phyloP scores from a whole-genome alignment of 768 basidiomycete species.

The Podaxis rugospora region DNA sequence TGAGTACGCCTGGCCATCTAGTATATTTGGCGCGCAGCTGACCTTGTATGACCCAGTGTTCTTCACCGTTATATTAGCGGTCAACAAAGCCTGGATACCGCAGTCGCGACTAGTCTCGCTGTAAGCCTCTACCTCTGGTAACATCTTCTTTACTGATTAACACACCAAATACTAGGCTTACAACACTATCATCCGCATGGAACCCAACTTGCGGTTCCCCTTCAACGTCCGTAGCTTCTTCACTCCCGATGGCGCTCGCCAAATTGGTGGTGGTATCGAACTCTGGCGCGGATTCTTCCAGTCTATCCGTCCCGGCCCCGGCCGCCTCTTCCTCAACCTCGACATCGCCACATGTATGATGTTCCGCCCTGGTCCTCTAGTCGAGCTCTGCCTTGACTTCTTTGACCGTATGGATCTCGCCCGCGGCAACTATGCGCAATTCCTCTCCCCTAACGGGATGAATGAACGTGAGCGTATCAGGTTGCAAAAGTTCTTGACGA shows the following conservation, averaged over 20 bases:
- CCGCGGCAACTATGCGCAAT: conserved; percentile 21
- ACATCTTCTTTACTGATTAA: background rate
- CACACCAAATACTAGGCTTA: conserved; percentile 43
- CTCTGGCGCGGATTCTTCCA: conserved; percentile 84
- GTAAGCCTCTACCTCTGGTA: conserved; percentile 26
- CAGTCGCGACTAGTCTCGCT: conserved; percentile 50
- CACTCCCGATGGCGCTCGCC: conserved; percentile 43
- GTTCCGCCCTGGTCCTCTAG: conserved; percentile 61
- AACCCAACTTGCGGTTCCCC: conserved; percentile 61
- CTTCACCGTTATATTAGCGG: conserved; percentile 56
- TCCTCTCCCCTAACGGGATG: conserved; percentile 32
- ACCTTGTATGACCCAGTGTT: conserved; percentile 33
- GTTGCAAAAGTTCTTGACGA: conserved; percentile 32
- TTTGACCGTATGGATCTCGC: conserved; percentile 21
- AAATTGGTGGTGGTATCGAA: conserved; percentile 58
- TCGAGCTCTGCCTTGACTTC: conserved; percentile 55
- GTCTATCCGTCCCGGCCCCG: conserved; percentile 64
- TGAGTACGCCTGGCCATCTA: conserved; percentile 17
- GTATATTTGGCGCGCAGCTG: background rate
- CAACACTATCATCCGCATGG: conserved; percentile 75
- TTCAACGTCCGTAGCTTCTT: conserved; percentile 78
- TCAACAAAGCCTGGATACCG: conserved; percentile 57
- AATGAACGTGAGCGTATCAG: conserved; percentile 47
- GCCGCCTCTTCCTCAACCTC: conserved; percentile 65
- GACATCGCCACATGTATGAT: conserved; percentile 77